Conservation (phyloP, 441 rosid species). For the Corymbia calophylla region DNA sequence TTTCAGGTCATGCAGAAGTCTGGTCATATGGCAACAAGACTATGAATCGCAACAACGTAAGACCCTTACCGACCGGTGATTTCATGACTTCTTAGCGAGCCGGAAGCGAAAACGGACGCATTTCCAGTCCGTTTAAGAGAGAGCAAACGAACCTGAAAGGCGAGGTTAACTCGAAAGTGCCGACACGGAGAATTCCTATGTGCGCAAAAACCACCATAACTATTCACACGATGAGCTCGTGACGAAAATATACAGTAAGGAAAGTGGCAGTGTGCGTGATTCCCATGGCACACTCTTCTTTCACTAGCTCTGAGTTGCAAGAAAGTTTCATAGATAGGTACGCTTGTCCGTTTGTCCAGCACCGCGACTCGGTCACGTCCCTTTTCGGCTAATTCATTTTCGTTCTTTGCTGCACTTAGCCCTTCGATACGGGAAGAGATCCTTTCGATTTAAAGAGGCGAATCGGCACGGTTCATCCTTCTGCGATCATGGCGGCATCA, state of each 20-base stretch:
- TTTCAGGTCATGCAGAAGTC: neutral
- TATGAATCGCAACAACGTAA: neutral
- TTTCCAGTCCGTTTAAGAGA: neutral
- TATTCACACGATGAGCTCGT: neutral
- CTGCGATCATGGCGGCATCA: neutral
- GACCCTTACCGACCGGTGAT: neutral
- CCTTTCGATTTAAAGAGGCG: neutral
- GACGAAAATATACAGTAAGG: neutral
- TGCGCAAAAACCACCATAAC: neutral
- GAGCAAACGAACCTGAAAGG: neutral
- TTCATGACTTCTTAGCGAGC: neutral
- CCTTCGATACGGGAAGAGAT: neutral
- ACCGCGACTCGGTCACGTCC: neutral
- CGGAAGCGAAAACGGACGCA: neutral
- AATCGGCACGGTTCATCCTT: neutral
- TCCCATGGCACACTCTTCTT: neutral
- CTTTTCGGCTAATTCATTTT: neutral
- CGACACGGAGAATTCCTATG: neutral
- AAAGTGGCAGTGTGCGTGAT: neutral
- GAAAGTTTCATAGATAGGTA: neutral
- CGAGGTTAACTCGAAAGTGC: neutral
- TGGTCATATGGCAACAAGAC: neutral
- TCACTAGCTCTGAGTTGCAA: neutral
- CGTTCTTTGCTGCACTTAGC: neutral
- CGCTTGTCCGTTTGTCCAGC: neutral